Conservation (phyloP, 2,329 filamentous ascomycete genomes). For the Trichoderma atrobrunneum region DNA sequence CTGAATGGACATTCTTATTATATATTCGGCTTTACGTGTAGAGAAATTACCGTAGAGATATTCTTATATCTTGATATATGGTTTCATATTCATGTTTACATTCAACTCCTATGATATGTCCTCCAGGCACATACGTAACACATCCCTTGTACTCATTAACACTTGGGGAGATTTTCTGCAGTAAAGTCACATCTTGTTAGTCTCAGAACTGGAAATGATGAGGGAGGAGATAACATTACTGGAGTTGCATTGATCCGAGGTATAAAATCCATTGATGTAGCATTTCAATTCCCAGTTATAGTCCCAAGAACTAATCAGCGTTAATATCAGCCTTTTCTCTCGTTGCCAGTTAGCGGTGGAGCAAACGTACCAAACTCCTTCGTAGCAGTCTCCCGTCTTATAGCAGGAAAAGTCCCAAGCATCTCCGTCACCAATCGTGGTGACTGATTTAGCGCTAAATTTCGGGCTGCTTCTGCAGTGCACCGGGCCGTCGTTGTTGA, state of each 20-base stretch:
- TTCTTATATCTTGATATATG: no score
- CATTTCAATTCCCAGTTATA: constrained; percentile 2
- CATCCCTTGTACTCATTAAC: background rate
- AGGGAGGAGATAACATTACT: background rate
- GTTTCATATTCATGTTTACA: no score
- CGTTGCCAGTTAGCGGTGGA: no score
- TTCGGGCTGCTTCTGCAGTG: background rate
- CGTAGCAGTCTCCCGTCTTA: constrained; percentile 2
- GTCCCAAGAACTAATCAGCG: background rate
- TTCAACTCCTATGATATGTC: no score
- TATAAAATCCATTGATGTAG: constrained; percentile 5
- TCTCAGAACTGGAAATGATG: background rate
- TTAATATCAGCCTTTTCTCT: background rate
- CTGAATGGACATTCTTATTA: background rate
- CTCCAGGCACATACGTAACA: background rate
- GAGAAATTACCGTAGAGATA: rapidly evolving
- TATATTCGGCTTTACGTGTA: background rate
- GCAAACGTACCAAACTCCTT: background rate
- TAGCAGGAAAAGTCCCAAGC: constrained; percentile 8
- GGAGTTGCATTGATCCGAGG: background rate
- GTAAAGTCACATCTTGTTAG: background rate
- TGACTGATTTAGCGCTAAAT: background rate
- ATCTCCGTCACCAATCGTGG: constrained; percentile 8
- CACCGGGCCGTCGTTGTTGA: constrained; percentile 4
- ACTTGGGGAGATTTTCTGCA: constrained; percentile 3